Conservation (phyloP, 2,329 filamentous ascomycete genomes). For the Pezicula rhizophila region DNA sequence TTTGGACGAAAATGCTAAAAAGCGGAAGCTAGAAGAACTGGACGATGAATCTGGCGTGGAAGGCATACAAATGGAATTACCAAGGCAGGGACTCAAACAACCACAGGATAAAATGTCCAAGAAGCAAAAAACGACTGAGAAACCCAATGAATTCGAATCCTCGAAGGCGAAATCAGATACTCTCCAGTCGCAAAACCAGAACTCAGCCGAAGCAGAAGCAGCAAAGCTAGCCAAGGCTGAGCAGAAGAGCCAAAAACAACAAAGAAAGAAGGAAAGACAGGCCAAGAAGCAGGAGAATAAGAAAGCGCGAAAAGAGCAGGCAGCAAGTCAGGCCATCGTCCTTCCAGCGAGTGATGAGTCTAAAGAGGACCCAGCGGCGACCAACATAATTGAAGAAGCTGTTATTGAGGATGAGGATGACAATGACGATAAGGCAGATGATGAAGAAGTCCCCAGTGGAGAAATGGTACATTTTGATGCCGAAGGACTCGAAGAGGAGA, state of each 20-base stretch:
- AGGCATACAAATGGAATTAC: slow-evolving; percentile 53
- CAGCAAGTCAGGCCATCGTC: slow-evolving; percentile 28
- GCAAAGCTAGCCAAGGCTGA: slow-evolving; percentile 27
- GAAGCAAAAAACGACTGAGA: slow-evolving; percentile 45
- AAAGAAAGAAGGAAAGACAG: slow-evolving; percentile 28
- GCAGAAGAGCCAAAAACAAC: slow-evolving; percentile 23
- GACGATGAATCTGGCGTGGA: slow-evolving; percentile 44
- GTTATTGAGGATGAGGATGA: slow-evolving; percentile 19
- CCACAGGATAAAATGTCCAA: slow-evolving; percentile 35
- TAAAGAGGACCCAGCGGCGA: slow-evolving; percentile 11
- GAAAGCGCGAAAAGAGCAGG: slow-evolving; percentile 28
- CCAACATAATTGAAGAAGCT: slow-evolving; percentile 8
- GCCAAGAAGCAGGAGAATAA: slow-evolving; percentile 41
- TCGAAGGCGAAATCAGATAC: neutral
- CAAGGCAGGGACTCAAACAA: slow-evolving; percentile 56
- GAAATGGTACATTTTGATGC: slow-evolving; percentile 40
- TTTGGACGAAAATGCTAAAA: slow-evolving; percentile 77
- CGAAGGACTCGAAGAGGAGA: slow-evolving; percentile 41
- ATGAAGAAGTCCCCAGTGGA: slow-evolving; percentile 19
- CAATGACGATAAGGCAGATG: slow-evolving; percentile 4
- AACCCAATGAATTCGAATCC: slow-evolving; percentile 13
- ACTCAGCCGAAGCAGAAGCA: slow-evolving; percentile 27
- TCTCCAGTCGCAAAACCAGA: slow-evolving; percentile 29
- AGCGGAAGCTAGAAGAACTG: slow-evolving; percentile 70
- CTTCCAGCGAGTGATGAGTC: slow-evolving; percentile 20